These are phyloP conservation scores for Fraxinus ornus DNA, from an alignment of 305 asterid genomes.

Conservation along the genomic window DNA sequence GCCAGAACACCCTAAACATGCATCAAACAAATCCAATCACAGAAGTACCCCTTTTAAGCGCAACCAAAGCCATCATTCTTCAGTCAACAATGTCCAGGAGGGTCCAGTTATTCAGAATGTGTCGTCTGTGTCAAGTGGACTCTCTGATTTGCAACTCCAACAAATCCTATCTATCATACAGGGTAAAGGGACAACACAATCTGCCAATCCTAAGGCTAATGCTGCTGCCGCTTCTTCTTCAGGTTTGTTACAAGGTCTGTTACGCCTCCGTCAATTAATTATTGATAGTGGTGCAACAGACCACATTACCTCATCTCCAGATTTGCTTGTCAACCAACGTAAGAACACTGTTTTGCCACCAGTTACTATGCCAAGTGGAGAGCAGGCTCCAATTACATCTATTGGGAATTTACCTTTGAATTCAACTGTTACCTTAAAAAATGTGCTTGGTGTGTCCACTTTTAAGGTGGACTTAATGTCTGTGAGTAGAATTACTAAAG, in stretches of 20 bases:
- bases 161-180: not conserved
- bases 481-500: not conserved
- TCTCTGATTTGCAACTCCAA: not conserved
- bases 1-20: not conserved
- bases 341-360: not conserved
- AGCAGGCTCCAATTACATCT: not conserved
- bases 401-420: not conserved
- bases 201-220: not conserved
- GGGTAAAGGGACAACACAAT: not conserved
- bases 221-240: not conserved
- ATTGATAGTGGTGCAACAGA: slow-evolving; percentile 3
- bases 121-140: not conserved
- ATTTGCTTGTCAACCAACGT: not conserved
- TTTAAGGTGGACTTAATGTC: slow-evolving; percentile 3
- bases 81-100: not conserved
- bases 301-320: slow-evolving; percentile 7
- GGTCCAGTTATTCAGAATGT: not conserved
- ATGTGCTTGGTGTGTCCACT: not conserved
- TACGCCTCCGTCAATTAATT: not conserved
- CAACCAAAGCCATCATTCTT: not conserved
- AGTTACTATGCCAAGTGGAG: not conserved
- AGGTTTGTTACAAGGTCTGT: not conserved
- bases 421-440: not conserved
- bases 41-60: not conserved
- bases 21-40: not conserved